Percentiles rank a stretch among this genome's conserved stretches.
Evolutionary conservation across 257 asterid genomes (phyloP).

Genomic region (Dorcoceras hygrometricum): DNA sequence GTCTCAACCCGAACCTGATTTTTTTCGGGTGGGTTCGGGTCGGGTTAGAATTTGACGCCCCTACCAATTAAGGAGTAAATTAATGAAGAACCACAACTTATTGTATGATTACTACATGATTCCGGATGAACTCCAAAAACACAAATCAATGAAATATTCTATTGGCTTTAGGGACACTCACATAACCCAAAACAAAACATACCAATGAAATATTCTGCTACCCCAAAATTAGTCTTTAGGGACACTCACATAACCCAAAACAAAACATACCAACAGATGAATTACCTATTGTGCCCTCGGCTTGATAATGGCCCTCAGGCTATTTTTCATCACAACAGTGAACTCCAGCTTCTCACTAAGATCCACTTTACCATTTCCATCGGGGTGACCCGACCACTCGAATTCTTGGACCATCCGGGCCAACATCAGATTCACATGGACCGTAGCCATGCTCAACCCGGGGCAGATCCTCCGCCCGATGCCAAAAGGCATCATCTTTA

Average conservation of each 20-base stretch:
- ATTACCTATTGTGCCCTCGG: slow-evolving; percentile 40
- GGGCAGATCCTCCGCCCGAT: slow-evolving; percentile 93
- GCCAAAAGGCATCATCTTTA: slow-evolving; percentile 89
- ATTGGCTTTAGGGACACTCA: background rate
- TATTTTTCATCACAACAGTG: slow-evolving; percentile 81
- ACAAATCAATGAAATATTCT: background rate
- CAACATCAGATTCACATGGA: slow-evolving; percentile 66
- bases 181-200: background rate
- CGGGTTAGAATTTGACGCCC: too few species aligned
- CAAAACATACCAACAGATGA: background rate
- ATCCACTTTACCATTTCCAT: slow-evolving; percentile 52
- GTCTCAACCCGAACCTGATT: too few species aligned
- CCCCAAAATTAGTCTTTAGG: background rate
- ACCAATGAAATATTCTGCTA: too few species aligned
- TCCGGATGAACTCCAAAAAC: background rate
- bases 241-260: too few species aligned
- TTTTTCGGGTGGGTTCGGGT: too few species aligned
- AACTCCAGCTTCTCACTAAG: slow-evolving; percentile 70
- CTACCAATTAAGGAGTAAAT: too few species aligned
- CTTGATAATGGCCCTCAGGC: slow-evolving; percentile 60
- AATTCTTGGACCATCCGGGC: slow-evolving; percentile 93
- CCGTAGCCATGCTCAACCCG: slow-evolving; percentile 76
- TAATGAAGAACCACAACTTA: background rate
- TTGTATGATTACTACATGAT: background rate
- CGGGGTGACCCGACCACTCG: slow-evolving; percentile 75